phyloP scores from a whole-genome alignment of 257 asterid genomes.

The Lantana camara region DNA sequence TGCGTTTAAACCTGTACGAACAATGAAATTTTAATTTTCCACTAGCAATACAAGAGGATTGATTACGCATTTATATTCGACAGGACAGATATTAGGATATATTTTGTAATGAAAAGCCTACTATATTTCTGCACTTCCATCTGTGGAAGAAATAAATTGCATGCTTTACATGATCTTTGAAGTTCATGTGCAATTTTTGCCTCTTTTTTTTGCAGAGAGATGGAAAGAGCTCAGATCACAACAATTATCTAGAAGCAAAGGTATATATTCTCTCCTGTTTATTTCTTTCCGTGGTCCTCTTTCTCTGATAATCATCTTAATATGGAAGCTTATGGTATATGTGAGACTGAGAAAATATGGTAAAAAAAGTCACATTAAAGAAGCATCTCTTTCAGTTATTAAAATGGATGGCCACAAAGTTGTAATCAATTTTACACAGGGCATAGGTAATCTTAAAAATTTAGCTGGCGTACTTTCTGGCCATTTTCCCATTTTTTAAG shows the following conservation, averaged over 20 bases:
- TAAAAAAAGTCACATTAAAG: no score
- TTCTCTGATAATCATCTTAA: neutral
- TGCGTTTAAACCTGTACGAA: neutral
- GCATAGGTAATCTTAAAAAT: no score
- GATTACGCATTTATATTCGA: neutral
- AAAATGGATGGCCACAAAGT: no score
- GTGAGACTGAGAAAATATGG: neutral
- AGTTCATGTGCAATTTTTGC: constrained; percentile 27
- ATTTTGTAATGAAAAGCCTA: neutral
- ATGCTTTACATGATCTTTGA: constrained; percentile 3
- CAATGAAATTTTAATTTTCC: neutral
- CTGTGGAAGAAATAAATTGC: no score
- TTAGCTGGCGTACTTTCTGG: neutral
- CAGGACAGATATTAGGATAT: neutral
- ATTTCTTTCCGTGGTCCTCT: constrained; percentile 16
- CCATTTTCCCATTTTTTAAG: neutral
- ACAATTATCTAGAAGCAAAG: constrained; percentile 87
- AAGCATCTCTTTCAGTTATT: no score
- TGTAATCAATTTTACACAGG: no score
- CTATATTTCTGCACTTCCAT: neutral
- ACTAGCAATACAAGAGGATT: neutral
- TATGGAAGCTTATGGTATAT: neutral
- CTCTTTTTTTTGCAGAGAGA: constrained; percentile 66
- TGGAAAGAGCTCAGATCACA: constrained; percentile 71
- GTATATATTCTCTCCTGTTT: constrained; percentile 33